Evolutionary conservation across 805 yeast species (phyloP), one percentile per base, ranked within the genome.

Genomic region (Naumovozyma dairenensis): DNA sequence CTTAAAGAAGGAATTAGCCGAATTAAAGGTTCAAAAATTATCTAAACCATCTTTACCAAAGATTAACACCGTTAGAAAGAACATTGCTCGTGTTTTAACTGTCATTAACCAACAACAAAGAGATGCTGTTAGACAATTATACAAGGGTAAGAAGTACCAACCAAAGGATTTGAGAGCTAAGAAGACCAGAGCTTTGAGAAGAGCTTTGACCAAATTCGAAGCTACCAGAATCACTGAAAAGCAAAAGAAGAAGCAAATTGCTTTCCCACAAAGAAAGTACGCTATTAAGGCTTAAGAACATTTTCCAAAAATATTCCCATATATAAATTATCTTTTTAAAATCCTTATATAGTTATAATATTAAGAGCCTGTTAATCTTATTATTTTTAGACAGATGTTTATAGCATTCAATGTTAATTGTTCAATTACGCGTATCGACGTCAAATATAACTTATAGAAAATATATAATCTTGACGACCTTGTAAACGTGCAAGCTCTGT

Each of bases 141-240:
- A 87, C 89, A 76, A 77, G 55, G 92, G 86, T 67, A 80, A 83
- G 80, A 87, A 85, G 73, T 82, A 77, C 80, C 74, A 77, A 68
- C 97, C 98, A 76, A 87, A 89, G 77, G 96, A 87, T 68, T 78
- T 92, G 73, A 89, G 97, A 76, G 94, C 86, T 59, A 92, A 92
- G 89, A 84, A 92, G 82, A 92, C 99, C 71, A 89, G 97, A 80
- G 97, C 98, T 69, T 72, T 89, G 71, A 89, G 98, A 83, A 83
- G 97, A 78, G 77, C 79, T 65, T 77, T 92, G 65, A 77, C 96
- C 68, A 74, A 80, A 63, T 67, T 69, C 69, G 96, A 92, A 74
- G 79, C 83, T 65, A 62, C 74, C 58, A 71, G 71, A 66, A 68
- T 71, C 66, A 89, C 97, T 62, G 80, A 70, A 57, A 86, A 82